Conservation (phyloP, 345 rosid species). For the Draba incana region DNA sequence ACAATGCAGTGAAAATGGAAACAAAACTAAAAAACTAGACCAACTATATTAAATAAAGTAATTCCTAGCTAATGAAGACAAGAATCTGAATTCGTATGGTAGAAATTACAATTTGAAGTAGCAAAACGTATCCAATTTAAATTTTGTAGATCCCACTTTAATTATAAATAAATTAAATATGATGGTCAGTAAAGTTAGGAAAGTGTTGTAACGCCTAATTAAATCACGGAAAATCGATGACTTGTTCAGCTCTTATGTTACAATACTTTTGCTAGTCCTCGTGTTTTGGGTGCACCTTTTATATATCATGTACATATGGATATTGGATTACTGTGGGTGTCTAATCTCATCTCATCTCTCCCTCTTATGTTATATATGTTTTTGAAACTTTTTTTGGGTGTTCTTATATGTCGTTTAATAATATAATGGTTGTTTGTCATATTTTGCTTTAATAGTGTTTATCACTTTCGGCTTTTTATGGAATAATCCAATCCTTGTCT, state of each 20-base stretch:
- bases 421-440: too few relatives aligned
- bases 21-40: neutral
- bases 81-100: slow-evolving; percentile 6
- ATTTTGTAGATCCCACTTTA: neutral
- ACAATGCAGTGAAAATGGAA: slow-evolving; percentile 1
- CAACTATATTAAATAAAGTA: too few relatives aligned
- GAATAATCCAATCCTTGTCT: too few relatives aligned
- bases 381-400: too few relatives aligned
- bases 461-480: too few relatives aligned
- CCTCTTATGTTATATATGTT: too few relatives aligned
- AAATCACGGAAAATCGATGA: slow-evolving; percentile 21
- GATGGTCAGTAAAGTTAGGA: slow-evolving; percentile 17
- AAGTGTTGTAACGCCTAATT: slow-evolving; percentile 17
- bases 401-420: too few relatives aligned
- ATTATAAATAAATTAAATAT: neutral
- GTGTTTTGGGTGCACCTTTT: slow-evolving; percentile 15
- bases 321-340: neutral
- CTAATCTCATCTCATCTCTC: too few relatives aligned
- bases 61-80: neutral
- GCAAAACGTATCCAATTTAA: neutral
- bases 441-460: too few relatives aligned
- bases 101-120: neutral
- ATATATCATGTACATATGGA: neutral
- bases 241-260: slow-evolving; percentile 1
- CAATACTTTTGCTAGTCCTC: neutral